Evolutionary conservation across 2,329 filamentous ascomycete genomes (phyloP), one percentile per base, ranked within the genome.

Genomic region (Sporothrix sp.): DNA sequence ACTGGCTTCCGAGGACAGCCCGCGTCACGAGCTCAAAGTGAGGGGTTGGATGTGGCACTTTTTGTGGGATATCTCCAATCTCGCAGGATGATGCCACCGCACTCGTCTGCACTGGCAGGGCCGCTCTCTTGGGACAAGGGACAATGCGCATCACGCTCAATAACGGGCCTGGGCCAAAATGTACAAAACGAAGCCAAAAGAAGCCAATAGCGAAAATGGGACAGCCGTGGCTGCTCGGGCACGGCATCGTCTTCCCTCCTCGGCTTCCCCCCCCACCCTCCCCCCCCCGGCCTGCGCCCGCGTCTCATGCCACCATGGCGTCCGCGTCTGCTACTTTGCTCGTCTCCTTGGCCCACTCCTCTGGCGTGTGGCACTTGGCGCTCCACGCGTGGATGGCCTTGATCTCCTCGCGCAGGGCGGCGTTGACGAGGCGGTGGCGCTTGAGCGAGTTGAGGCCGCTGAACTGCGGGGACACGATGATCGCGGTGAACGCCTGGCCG

Each of bases 341-440:
- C 20, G 25, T 46, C 39, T 84, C 78, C 66, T 79, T 81, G 69
- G 87, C 79, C 81, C 85, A 95, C 71, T 96, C 87, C 61, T 89
- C 87, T 0, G 87, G 87, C 8, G 90, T 96, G 71, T 89, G 85
- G 66, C 90, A 95, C 69, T 89, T 94, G 25, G 89, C 87, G 51
- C 87, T 94, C 90, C 90, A 96, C 35, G 90, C 90, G 71, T 96
- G 90, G 60, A 96, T 95, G 57, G 78, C 79, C 14, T 87, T 86
- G 65, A 96, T 95, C 70, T 96, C 89, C 42, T 83, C 78, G 71
- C 89, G 91, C 60, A 96, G 73, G 5, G 82, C 81, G 14, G 76
- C 76, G 68, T 96, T 95, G 59, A 95, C 89, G 56, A 94, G 75
- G 38, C 90, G 82, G 68, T 95, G 87, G 52, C 90, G 79, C 64